Base-by-base conservation (phyloP, 1,284 basidiomycete genomes). In the Rhizopogon parksii region DNA sequence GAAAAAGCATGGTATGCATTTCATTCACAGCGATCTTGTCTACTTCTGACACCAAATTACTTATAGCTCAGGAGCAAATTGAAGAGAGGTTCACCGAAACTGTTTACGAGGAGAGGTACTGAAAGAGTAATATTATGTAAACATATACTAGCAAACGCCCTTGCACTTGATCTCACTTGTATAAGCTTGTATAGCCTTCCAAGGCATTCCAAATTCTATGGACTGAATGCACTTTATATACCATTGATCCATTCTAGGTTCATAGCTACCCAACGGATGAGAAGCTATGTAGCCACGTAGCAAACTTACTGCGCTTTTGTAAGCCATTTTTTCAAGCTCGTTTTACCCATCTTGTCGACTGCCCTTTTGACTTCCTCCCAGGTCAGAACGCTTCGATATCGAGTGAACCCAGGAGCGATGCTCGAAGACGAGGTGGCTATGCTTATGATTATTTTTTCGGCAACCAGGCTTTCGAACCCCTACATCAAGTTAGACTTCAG, bases 261-360 rank as follows among this genome's bases (percentile, higher is more conserved):
- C 21, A 24, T 24, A 24, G 21, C 21, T 24, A 24, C 21, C 21
- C 21, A 24, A 24, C 9, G 27, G 8, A 30, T 30, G 27, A 36
- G 21, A 19, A 24, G 34, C 17, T 25, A 34, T 21, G n/a, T 34
- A 51, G 34, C 48, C 9, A 34, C 21, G 27, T 49, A 17, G 21
- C 46, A 17, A n/a, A 21, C 37, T 60, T 54, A 73, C 36, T 66
- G 67, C 6, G 75, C 74, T 57, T 81, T 87, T 45, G 67, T 78
- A 49, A 89, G 71, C 88, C 88, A 91, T 60, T 85, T 86, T 63
- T 78, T 86, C 51, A 91, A 64, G 57, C 76, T 83, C n/a, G 80
- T 77, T 59, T 88, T 83, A 2, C 81, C 82, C 48, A 73, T 72
- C 57, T 68, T 75, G 46, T 84, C 83, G n/a, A 90, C 74, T 4